phyloP scores from a whole-genome alignment of 2,329 filamentous ascomycete species.

The Stromatinia cepivora region DNA sequence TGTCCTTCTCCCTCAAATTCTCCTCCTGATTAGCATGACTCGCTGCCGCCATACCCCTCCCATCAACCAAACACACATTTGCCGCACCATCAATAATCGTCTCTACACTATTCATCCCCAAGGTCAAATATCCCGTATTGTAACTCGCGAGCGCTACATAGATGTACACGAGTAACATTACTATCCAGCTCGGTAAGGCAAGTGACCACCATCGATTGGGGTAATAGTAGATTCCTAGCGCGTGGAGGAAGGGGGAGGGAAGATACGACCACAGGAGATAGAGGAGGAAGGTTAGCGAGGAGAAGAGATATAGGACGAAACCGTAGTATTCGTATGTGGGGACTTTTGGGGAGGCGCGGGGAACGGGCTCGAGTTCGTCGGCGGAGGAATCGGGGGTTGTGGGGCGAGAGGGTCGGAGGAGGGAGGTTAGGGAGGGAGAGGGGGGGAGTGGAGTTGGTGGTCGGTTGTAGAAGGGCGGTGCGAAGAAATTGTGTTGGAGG shows the following conservation, averaged over 20 bases:
- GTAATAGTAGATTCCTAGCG: conserved; percentile 93
- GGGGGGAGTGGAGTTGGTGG: conserved; percentile 94
- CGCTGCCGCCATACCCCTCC: conserved; percentile 54
- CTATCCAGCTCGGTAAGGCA: conserved; percentile 85
- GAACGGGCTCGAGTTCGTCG: conserved; percentile 73
- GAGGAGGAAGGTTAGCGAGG: conserved; percentile 74
- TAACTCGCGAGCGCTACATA: conserved; percentile 90
- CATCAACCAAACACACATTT: conserved; percentile 79
- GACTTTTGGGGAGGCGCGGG: conserved; percentile 85
- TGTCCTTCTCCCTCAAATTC: conserved; percentile 36
- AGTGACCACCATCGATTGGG: conserved; percentile 98
- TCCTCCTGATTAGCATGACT: conserved; percentile 39
- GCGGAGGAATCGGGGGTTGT: conserved; percentile 92
- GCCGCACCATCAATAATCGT: conserved; percentile 90
- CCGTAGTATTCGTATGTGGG: conserved; percentile 99
- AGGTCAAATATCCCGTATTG: conserved; percentile 85
- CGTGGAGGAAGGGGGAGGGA: conserved; percentile 86
- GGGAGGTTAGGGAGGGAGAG: conserved; percentile 86
- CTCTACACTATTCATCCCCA: conserved; percentile 77
- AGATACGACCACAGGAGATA: conserved; percentile 78
- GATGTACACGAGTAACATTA: conserved; percentile 86
- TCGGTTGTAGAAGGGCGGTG: conserved; percentile 92
- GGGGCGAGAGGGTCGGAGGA: conserved; percentile 86
- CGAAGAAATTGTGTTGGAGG: conserved; percentile 53
- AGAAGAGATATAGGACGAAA: conserved; percentile 93